phyloP scores from a whole-genome alignment of 2,329 filamentous ascomycete genomes.

The Cladobotryum protrusum region DNA sequence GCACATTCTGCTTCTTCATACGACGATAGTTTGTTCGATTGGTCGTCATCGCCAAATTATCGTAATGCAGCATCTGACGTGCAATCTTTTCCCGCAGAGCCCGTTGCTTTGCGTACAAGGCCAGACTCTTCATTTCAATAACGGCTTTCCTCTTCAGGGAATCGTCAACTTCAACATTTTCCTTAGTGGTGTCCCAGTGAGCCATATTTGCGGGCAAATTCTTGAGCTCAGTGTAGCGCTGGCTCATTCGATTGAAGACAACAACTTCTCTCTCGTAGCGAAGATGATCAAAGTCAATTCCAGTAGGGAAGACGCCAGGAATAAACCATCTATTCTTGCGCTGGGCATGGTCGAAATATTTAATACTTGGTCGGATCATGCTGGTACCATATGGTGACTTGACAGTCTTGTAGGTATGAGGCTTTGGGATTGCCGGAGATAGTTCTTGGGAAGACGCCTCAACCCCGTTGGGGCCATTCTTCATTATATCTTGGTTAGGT shows the following conservation, averaged over 20 bases:
- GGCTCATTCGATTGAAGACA: slow-evolving; percentile 82
- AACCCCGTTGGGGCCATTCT: slow-evolving; percentile 31
- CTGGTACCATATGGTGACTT: slow-evolving; percentile 62
- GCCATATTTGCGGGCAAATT: slow-evolving; percentile 78
- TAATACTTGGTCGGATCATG: slow-evolving; percentile 55
- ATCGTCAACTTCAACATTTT: slow-evolving; percentile 64
- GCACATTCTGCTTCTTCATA: slow-evolving; percentile 94
- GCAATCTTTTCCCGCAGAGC: slow-evolving; percentile 80
- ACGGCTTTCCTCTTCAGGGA: slow-evolving; percentile 80
- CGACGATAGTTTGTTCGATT: slow-evolving; percentile 87
- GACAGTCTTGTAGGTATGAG: slow-evolving; percentile 62
- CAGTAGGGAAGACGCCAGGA: slow-evolving; percentile 81
- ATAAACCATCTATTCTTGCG: slow-evolving; percentile 74
- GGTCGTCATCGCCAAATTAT: slow-evolving; percentile 94
- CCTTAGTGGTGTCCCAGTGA: slow-evolving; percentile 75
- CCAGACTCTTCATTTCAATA: slow-evolving; percentile 91
- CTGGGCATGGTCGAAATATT: slow-evolving; percentile 70
- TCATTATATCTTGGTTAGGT: slow-evolving; percentile 28
- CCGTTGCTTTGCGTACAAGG: slow-evolving; percentile 81
- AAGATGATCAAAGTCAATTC: slow-evolving; percentile 79
- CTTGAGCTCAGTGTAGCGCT: slow-evolving; percentile 78
- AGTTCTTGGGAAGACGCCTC: slow-evolving; percentile 29
- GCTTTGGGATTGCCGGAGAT: slow-evolving; percentile 29
- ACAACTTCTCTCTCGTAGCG: slow-evolving; percentile 82
- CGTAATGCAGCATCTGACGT: slow-evolving; percentile 87